Evolutionary conservation across 331 rosid genomes (phyloP).

Genomic region (Stylosanthes scabra): DNA sequence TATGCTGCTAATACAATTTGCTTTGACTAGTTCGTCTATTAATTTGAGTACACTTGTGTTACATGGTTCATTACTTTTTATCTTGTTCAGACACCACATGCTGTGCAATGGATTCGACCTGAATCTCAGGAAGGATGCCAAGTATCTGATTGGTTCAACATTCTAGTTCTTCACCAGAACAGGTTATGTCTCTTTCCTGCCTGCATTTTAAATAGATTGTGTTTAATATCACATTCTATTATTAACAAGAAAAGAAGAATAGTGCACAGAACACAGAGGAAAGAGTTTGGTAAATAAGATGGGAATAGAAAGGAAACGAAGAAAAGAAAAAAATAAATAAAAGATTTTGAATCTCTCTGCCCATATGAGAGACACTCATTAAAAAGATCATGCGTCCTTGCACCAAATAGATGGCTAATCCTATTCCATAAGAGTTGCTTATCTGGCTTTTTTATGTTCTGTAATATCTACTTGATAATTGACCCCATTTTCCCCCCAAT

Average conservation of each 20-base stretch:
- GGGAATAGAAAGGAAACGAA: no score
- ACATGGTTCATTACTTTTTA: slow-evolving; percentile 30
- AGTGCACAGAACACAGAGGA: no score
- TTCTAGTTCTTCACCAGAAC: slow-evolving; percentile 98
- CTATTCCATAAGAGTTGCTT: neutral
- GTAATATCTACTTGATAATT: slow-evolving; percentile 33
- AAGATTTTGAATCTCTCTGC: no score
- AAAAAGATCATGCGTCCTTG: no score
- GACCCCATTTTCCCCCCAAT: slow-evolving; percentile 23
- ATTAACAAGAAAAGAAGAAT: no score
- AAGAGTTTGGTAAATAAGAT: no score
- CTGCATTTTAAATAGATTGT: slow-evolving; percentile 19
- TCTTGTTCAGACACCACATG: slow-evolving; percentile 89
- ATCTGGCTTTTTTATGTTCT: slow-evolving; percentile 32
- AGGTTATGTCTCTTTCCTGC: slow-evolving; percentile 62
- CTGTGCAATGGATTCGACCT: slow-evolving; percentile 99
- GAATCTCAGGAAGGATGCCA: slow-evolving; percentile 88
- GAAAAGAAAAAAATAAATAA: no score
- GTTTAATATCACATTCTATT: slow-evolving; percentile 1
- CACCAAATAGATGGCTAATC: no score
- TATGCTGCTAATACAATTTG: slow-evolving; percentile 35
- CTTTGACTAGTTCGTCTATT: slow-evolving; percentile 25
- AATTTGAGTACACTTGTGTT: slow-evolving; percentile 21
- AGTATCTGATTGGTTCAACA: slow-evolving; percentile 96
- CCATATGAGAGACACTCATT: no score